A percentile compares a stretch with the other conserved stretches of the same genome.
These are phyloP conservation scores for Claviceps maximensis DNA, from an alignment of 2,329 filamentous ascomycete genomes.

Conservation along the genomic window DNA sequence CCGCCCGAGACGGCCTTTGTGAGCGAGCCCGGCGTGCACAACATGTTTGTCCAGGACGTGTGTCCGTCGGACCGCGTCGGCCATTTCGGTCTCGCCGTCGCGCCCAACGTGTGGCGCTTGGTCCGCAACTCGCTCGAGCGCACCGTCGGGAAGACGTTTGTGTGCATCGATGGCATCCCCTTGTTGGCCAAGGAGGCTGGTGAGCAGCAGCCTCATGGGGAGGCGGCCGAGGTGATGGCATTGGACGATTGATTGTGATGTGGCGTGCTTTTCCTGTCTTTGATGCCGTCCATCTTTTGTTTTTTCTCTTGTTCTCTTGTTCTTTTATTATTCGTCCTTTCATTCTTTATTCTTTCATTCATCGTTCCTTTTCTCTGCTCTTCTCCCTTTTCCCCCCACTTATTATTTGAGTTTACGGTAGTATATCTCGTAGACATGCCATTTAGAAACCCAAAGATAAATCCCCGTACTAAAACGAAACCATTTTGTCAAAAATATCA, in stretches of 20 bases:
- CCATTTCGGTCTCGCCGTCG: constrained; percentile 7
- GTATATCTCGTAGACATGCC: too few species aligned
- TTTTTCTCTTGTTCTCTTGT: background rate
- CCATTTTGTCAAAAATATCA: too few species aligned
- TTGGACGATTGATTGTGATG: background rate
- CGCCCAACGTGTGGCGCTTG: constrained; percentile 9
- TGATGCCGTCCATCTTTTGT: background rate
- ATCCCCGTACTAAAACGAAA: too few species aligned
- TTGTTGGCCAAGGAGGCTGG: too few species aligned
- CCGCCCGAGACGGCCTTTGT: constrained; percentile 8
- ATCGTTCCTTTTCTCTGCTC: background rate
- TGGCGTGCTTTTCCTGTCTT: too few species aligned
- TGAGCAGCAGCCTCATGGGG: background rate
- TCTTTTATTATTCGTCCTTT: too few species aligned
- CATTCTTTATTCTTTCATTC: background rate
- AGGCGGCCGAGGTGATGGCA: background rate
- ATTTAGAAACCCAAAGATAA: too few species aligned
- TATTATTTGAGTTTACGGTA: background rate
- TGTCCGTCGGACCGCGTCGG: constrained; percentile 7
- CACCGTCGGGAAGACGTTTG: constrained; percentile 4
- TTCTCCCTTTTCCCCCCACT: background rate
- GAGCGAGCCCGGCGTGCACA: constrained; percentile 7
- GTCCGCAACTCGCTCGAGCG: constrained; percentile 9
- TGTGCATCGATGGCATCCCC: background rate
- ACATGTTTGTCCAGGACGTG: constrained; percentile 9